Evolutionary conservation across 148 eudicot genomes (phyloP).

Genomic region (Cornus kousa): DNA sequence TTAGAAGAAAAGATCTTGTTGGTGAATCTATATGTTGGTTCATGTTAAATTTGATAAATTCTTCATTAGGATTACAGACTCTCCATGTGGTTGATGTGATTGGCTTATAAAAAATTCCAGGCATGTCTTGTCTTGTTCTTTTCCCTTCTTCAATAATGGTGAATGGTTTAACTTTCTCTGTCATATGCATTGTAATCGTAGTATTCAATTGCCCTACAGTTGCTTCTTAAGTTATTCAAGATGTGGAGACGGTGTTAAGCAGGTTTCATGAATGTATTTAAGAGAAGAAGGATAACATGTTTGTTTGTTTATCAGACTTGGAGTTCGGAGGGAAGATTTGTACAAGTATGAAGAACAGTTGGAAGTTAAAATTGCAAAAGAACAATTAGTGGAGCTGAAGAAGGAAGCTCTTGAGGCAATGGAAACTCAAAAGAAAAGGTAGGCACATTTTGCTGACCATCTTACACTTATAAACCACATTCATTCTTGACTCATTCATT

Average conservation of each 20-base stretch:
- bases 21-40: background rate
- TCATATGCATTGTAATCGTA: background rate
- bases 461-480: background rate
- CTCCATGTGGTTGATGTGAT: background rate
- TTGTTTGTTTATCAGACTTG: conserved; percentile 53
- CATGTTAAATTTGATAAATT: background rate
- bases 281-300: background rate
- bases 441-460: conserved; percentile 20
- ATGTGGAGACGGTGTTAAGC: too few species aligned
- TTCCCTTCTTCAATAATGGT: background rate
- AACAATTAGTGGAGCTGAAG: conserved; percentile 86
- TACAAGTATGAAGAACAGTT: conserved; percentile 83
- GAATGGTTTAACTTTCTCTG: background rate
- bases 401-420: conserved; percentile 85
- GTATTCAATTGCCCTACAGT: too few species aligned
- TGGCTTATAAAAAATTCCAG: background rate
- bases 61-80: background rate
- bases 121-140: background rate
- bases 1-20: background rate
- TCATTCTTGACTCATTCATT: background rate
- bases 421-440: conserved; percentile 94
- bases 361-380: conserved; percentile 86
- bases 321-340: conserved; percentile 65
- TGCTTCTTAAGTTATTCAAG: background rate
- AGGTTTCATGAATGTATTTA: too few species aligned